Evolutionary conservation across 1,284 basidiomycete genomes (phyloP), one percentile per base, ranked within the genome.

Genomic region (Volvariella surrecta): DNA sequence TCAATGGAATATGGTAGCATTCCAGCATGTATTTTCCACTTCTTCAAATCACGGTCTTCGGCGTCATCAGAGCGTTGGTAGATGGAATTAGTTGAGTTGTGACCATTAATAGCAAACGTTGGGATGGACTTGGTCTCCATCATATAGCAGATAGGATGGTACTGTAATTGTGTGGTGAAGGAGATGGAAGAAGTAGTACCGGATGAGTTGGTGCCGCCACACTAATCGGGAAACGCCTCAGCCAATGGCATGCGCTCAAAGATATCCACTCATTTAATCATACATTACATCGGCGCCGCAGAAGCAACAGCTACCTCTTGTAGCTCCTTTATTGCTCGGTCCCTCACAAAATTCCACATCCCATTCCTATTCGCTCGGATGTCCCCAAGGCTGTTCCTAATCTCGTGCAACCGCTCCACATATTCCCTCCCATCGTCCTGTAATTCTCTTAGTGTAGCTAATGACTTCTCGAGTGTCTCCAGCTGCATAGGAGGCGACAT

Each of bases 1-100:
- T 96, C 92, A 50, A 86, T 79, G 2, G 76, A 71, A 60, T 95
- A 96, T 1, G 93, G 92, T 37, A 97, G 56, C 7, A 71, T 73
- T 42, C 64, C 61, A 32, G 78, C 76, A 60, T 82, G 81, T 41
- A 64, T 64, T 58, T 70, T 72, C 37, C 83, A 63, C 54, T 81
- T 82, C 32, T 61, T 52, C 60, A 56, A 24, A 67, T 62, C 54
- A 72, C 62, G 34, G 8, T 35, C 34, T 15, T 35, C 34, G n/a
- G 13, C 34, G 13, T n/a, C 34, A 4, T 35, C 15, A 6, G n/a
- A 7, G 4, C 6, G 34, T 15, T 8, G 13, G 15, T 19, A 8
- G n/a, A 8, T 15, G n/a, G 34, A 19, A 35, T 35, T 15, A 35
- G 34, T 16, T 16, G n/a, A n/a, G n/a, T n/a, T n/a, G n/a, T n/a